Percentiles rank a stretch among this genome's conserved stretches.
Conservation (phyloP, 441 rosid species). For the Dalechampia spathulata region DNA sequence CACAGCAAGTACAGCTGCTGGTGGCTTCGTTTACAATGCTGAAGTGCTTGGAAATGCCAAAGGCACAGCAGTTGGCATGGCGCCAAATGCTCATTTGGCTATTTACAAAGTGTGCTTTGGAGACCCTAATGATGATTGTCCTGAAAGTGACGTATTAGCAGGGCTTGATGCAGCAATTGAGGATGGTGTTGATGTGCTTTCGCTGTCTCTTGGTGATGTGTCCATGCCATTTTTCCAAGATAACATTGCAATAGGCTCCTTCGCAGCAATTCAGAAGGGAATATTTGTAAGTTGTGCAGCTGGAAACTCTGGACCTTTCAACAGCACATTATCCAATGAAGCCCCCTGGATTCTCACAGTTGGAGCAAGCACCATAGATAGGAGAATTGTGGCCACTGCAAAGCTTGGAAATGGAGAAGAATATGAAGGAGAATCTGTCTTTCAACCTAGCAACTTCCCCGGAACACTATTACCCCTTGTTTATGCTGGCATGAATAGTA, state of each 20-base stretch:
- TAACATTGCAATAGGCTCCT: slow-evolving; percentile 26
- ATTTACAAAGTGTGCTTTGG: slow-evolving; percentile 26
- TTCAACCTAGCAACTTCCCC: slow-evolving; percentile 27
- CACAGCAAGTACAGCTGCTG: slow-evolving; percentile 38
- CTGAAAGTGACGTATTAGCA: slow-evolving; percentile 23
- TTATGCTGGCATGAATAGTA: slow-evolving; percentile 27
- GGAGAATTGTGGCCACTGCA: slow-evolving; percentile 28
- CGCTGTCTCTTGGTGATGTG: slow-evolving; percentile 19
- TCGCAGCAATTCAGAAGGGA: slow-evolving; percentile 38
- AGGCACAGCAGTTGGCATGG: slow-evolving; percentile 25
- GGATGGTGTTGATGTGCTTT: slow-evolving; percentile 29
- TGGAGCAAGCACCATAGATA: slow-evolving; percentile 43
- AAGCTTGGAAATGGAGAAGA: slow-evolving; percentile 37
- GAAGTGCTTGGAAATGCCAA: slow-evolving; percentile 18
- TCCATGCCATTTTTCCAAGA: slow-evolving; percentile 29
- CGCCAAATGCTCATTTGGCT: slow-evolving; percentile 24
- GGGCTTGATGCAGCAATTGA: slow-evolving; percentile 21
- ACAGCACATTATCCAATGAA: slow-evolving; percentile 29
- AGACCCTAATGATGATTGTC: slow-evolving; percentile 19
- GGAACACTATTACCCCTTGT: slow-evolving; percentile 24
- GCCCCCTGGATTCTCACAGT: slow-evolving; percentile 53
- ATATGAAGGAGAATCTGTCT: slow-evolving; percentile 30
- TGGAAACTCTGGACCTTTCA: slow-evolving; percentile 37
- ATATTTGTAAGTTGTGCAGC: slow-evolving; percentile 39
- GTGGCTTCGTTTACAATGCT: slow-evolving; percentile 16